A percentile compares a stretch with the other conserved stretches of the same genome.
These are phyloP conservation scores for Aspergillus carlsbadensis DNA, from an alignment of 495 filamentous ascomycete species.

Conservation along the genomic window DNA sequence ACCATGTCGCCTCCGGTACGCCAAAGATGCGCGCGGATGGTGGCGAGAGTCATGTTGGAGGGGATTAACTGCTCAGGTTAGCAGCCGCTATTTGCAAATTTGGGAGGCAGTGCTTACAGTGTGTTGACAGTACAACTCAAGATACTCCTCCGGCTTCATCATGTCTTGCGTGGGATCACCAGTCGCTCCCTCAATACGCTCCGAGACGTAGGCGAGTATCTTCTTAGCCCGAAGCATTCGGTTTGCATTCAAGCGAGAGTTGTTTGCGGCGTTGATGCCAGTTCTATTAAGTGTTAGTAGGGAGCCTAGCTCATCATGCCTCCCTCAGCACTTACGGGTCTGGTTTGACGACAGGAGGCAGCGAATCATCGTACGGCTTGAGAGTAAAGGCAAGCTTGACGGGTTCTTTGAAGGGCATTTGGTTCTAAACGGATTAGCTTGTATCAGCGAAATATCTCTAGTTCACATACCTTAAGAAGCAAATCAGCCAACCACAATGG, in stretches of 20 bases:
- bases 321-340: conserved; percentile 46
- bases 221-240: conserved; percentile 95
- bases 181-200: conserved; percentile 72
- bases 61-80: conserved; percentile 51
- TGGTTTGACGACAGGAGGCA: conserved; percentile 66
- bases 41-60: conserved; percentile 84
- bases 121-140: conserved; percentile 91
- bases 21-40: conserved; percentile 88
- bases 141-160: conserved; percentile 83
- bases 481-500: conserved; percentile 92
- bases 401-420: conserved; percentile 83
- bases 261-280: conserved; percentile 46
- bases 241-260: conserved; percentile 90
- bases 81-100: neutral
- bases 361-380: conserved; percentile 73
- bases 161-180: conserved; percentile 55
- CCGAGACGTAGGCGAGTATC: conserved; percentile 88
- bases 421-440: conserved; percentile 54
- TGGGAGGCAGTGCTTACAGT: conserved; percentile 55
- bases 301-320: neutral
- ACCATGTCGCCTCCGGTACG: conserved; percentile 86
- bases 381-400: conserved; percentile 91
- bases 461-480: conserved; percentile 62
- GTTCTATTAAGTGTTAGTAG: conserved; percentile 25
- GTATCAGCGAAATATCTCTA: neutral